Evolutionary conservation across 1,139 yeast genomes (phyloP).

Genomic region (Tardiomyces blankii): DNA sequence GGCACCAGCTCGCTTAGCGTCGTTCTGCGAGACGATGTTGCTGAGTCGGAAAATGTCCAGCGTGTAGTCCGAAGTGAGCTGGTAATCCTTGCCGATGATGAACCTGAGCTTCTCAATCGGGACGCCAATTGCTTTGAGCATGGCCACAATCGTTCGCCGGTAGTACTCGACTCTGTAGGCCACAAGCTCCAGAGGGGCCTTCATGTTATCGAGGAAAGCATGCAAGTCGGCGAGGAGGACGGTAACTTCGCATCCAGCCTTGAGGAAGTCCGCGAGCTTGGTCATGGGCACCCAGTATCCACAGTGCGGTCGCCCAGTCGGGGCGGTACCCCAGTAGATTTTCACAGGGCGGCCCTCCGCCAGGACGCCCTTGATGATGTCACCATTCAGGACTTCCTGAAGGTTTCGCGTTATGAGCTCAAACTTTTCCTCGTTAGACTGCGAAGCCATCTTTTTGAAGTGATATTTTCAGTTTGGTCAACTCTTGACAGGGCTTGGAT

Average conservation of each 20-base stretch:
- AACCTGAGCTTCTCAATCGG: slow-evolving; percentile 83
- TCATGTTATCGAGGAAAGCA: slow-evolving; percentile 96
- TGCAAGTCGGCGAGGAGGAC: slow-evolving; percentile 94
- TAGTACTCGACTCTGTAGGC: slow-evolving; percentile 83
- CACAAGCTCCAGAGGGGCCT: slow-evolving; percentile 92
- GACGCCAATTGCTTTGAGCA: slow-evolving; percentile 74
- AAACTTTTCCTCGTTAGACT: neutral
- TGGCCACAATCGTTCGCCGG: slow-evolving; percentile 71
- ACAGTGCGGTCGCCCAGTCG: slow-evolving; percentile 97
- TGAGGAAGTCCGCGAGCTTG: slow-evolving; percentile 85
- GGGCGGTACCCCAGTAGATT: slow-evolving; percentile 95
- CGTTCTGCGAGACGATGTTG: slow-evolving; percentile 81
- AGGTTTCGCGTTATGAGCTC: slow-evolving; percentile 69
- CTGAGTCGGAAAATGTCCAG: slow-evolving; percentile 81
- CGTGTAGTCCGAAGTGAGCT: slow-evolving; percentile 64
- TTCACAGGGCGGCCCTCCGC: slow-evolving; percentile 74
- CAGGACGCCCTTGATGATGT: slow-evolving; percentile 74
- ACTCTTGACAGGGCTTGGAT: too few relatives aligned
- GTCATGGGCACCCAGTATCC: slow-evolving; percentile 98
- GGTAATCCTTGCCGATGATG: slow-evolving; percentile 83
- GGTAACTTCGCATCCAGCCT: slow-evolving; percentile 92
- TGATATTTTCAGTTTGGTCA: neutral
- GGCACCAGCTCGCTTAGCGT: slow-evolving; percentile 98
- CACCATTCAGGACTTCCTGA: slow-evolving; percentile 85
- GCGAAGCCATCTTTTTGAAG: neutral